Evolutionary conservation across 352 stramenopile species (phyloP).

Genomic region (Peronosclerospora sorghi): DNA sequence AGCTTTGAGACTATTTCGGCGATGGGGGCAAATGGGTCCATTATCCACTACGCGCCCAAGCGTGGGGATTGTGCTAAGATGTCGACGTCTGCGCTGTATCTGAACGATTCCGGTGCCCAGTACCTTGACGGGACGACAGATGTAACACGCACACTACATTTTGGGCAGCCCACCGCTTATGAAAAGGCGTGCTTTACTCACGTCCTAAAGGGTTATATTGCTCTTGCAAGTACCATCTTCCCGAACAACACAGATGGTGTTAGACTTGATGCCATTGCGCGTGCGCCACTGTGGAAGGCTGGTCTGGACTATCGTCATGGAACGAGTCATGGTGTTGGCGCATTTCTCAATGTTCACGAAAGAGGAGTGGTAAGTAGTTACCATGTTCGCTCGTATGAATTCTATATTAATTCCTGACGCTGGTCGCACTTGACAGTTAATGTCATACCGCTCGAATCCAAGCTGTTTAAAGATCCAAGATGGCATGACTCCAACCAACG

Average conservation of each 20-base stretch:
- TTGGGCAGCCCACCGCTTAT: slow-evolving; percentile 86
- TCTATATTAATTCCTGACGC: neutral
- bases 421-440: slow-evolving; percentile 24
- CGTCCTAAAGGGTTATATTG: slow-evolving; percentile 97
- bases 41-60: slow-evolving; percentile 92
- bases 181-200: slow-evolving; percentile 94
- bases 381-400: neutral
- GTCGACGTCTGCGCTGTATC: slow-evolving; percentile 88
- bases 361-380: slow-evolving; percentile 52
- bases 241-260: slow-evolving; percentile 90
- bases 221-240: slow-evolving; percentile 79
- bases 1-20: slow-evolving; percentile 98
- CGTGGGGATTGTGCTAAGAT: slow-evolving; percentile 77
- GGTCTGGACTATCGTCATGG: slow-evolving; percentile 97
- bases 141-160: slow-evolving; percentile 97
- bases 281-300: slow-evolving; percentile 88
- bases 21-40: slow-evolving; percentile 92
- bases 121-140: slow-evolving; percentile 98
- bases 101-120: slow-evolving; percentile 98
- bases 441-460: slow-evolving; percentile 80
- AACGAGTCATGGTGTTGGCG: slow-evolving; percentile 95
- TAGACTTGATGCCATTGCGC: slow-evolving; percentile 94
- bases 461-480: slow-evolving; percentile 74
- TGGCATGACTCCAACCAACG: slow-evolving; percentile 98
- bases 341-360: slow-evolving; percentile 96